Evolutionary conservation across 805 yeast genomes (phyloP).

Genomic region (Ogataea minuta): DNA sequence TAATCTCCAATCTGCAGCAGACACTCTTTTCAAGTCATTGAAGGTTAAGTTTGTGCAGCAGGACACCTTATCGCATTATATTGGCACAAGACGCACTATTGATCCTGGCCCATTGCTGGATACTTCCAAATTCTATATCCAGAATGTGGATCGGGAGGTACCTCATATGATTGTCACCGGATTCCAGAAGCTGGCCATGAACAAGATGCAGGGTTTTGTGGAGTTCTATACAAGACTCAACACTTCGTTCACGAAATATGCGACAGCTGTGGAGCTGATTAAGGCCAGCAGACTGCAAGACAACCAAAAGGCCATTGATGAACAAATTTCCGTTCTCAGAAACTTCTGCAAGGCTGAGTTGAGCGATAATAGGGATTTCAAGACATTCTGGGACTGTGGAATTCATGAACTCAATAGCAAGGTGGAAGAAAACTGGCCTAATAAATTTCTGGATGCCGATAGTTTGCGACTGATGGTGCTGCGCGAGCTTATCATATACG

Average conservation of each 20-base stretch:
- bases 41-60: constrained; percentile 73
- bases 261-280: constrained; percentile 35
- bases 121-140: constrained; percentile 46
- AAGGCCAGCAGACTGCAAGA: constrained; percentile 35
- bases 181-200: constrained; percentile 57
- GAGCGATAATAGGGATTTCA: constrained; percentile 61
- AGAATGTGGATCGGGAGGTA: constrained; percentile 51
- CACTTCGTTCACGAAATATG: constrained; percentile 47
- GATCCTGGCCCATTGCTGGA: constrained; percentile 36
- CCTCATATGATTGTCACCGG: constrained; percentile 49
- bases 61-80: constrained; percentile 61
- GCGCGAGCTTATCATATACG: constrained; percentile 41
- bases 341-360: constrained; percentile 27
- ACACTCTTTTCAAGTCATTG: constrained; percentile 48
- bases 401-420: constrained; percentile 30
- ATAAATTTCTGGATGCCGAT: constrained; percentile 26
- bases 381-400: constrained; percentile 52
- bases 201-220: constrained; percentile 65
- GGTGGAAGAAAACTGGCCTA: constrained; percentile 21
- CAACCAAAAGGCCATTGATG: constrained; percentile 15
- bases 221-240: constrained; percentile 54
- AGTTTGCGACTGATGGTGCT: constrained; percentile 39
- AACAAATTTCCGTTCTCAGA: constrained; percentile 16
- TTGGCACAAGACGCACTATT: constrained; percentile 44
- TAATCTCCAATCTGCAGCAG: constrained; percentile 53